Conservation (phyloP, 1,139 yeast species). For the Suhomyces bribrorum region DNA sequence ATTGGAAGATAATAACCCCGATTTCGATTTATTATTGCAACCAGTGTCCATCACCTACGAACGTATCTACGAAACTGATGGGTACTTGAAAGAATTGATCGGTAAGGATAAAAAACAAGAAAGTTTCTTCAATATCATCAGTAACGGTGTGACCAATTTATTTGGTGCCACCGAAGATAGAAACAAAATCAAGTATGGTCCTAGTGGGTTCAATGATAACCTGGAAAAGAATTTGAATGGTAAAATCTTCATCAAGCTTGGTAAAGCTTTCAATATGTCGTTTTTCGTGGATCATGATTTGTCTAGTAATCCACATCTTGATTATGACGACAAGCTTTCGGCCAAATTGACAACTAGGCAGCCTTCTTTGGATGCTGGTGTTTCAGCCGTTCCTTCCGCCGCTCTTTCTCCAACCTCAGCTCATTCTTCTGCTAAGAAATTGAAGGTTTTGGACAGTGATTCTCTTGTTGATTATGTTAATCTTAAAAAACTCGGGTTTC, state of each 20-base stretch:
- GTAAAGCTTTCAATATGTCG: slow-evolving; percentile 34
- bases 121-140: slow-evolving; percentile 37
- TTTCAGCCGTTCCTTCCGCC: slow-evolving; percentile 3
- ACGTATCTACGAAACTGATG: slow-evolving; percentile 66
- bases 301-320: slow-evolving; percentile 6
- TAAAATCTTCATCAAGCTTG: slow-evolving; percentile 42
- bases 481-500: slow-evolving; percentile 46
- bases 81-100: slow-evolving; percentile 59
- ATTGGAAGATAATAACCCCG: slow-evolving; percentile 43
- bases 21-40: slow-evolving; percentile 48
- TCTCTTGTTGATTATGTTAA: slow-evolving; percentile 23
- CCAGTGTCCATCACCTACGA: slow-evolving; percentile 67
- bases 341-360: slow-evolving; percentile 4
- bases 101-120: slow-evolving; percentile 61
- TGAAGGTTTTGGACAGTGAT: slow-evolving; percentile 10
- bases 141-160: slow-evolving; percentile 37
- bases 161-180: slow-evolving; percentile 12
- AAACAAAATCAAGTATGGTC: slow-evolving; percentile 8
- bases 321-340: slow-evolving; percentile 1
- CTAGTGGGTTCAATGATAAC: slow-evolving; percentile 31
- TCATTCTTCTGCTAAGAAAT: neutral
- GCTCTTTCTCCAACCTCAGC: slow-evolving; percentile 5
- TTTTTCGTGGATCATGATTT: slow-evolving; percentile 23
- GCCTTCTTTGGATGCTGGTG: slow-evolving; percentile 6
- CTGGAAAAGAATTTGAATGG: slow-evolving; percentile 34